A percentile compares a stretch with the other conserved stretches of the same genome.
These are phyloP conservation scores for Aspergillus alliaceus DNA, from an alignment of 2,329 filamentous ascomycete species.

Conservation along the genomic window DNA sequence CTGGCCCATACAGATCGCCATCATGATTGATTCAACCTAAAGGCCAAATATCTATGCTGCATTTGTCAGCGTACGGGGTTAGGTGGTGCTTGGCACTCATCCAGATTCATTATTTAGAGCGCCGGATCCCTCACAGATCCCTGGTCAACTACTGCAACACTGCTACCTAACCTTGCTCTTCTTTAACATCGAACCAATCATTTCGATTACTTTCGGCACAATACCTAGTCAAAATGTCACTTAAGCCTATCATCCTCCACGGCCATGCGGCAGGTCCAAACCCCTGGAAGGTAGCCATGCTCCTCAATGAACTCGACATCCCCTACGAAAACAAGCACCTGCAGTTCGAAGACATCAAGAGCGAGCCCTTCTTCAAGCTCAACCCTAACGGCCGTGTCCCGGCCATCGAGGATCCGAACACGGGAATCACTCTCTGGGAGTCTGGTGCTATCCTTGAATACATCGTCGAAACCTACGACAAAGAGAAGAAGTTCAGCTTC, in stretches of 20 bases:
- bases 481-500: constrained; percentile 38
- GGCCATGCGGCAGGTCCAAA: constrained; percentile 26
- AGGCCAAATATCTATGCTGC: neutral
- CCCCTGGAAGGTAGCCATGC: constrained; percentile 31
- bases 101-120: neutral
- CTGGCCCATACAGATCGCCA: neutral
- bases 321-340: constrained; percentile 29
- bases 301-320: constrained; percentile 32
- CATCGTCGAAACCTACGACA: constrained; percentile 48
- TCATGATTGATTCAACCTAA: neutral
- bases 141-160: neutral
- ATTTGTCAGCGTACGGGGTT: neutral
- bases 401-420: constrained; percentile 39
- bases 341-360: constrained; percentile 26
- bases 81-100: neutral
- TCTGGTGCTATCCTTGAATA: constrained; percentile 48
- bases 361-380: constrained; percentile 25
- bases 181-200: neutral
- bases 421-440: constrained; percentile 44
- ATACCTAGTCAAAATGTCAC: constrained; percentile 13
- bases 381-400: constrained; percentile 39
- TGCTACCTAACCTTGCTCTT: neutral
- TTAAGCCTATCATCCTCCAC: constrained; percentile 18
- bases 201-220: neutral
- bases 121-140: neutral